These are phyloP conservation scores for Naganishia albida DNA, from an alignment of 1,284 basidiomycete genomes.

Conservation along the genomic window DNA sequence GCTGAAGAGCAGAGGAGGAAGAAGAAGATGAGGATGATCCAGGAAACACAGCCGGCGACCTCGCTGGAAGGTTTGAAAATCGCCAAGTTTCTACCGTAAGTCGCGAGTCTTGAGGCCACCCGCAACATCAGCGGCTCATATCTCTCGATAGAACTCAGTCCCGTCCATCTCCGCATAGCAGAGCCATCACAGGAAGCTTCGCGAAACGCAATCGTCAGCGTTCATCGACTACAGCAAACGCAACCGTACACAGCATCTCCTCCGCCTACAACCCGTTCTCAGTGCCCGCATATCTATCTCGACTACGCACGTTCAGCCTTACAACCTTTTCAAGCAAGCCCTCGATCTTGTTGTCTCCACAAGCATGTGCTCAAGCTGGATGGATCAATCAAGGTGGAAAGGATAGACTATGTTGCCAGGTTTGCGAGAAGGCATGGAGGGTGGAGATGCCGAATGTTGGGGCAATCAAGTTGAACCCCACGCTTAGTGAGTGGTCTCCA, in stretches of 20 bases:
- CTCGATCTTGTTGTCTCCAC: constrained; percentile 1
- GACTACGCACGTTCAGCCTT: constrained; percentile 18
- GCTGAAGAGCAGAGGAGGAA: not conserved
- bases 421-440: constrained; percentile 23
- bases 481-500: constrained; percentile 7
- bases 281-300: constrained; percentile 1
- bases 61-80: not conserved
- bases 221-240: not conserved
- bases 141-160: not conserved
- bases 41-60: constrained; percentile 4
- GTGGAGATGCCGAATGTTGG: constrained; percentile 15
- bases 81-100: not conserved
- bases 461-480: constrained; percentile 3
- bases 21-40: constrained; percentile 19
- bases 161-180: not conserved
- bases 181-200: not conserved
- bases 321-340: constrained; percentile 17
- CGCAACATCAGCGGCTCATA: no score
- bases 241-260: not conserved
- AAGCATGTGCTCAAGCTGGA: constrained; percentile 24
- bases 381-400: constrained; percentile 23
- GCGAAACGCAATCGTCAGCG: constrained; percentile 17
- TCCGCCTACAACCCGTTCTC: constrained; percentile 12
- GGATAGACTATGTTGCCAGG: constrained; percentile 17
- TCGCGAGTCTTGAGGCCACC: not conserved